phyloP scores from a whole-genome alignment of 345 rosid genomes.

The Excoecaria cochinchinensis region DNA sequence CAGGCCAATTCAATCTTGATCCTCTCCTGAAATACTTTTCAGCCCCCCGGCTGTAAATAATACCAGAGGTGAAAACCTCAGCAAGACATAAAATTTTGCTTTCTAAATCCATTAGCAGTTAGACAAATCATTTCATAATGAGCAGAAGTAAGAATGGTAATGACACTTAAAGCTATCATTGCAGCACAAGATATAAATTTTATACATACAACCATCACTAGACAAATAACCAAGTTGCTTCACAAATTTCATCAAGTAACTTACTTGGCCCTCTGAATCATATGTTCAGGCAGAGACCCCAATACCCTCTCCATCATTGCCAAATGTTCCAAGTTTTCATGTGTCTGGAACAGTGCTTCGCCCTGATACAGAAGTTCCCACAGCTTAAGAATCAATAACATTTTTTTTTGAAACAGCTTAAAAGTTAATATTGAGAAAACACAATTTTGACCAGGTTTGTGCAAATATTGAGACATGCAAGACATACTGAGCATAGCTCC shows the following conservation, averaged over 20 bases:
- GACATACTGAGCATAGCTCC: constrained; percentile 24
- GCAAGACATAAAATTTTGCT: background rate
- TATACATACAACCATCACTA: background rate
- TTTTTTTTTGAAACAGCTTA: no score
- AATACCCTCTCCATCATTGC: constrained; percentile 37
- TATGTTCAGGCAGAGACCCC: constrained; percentile 42
- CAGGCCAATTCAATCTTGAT: constrained; percentile 74
- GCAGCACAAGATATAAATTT: background rate
- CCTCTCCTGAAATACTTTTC: constrained; percentile 74
- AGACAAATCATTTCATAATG: background rate
- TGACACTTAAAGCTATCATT: background rate
- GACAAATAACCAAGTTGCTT: background rate
- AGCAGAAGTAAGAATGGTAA: background rate
- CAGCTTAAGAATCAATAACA: background rate
- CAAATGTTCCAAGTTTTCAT: constrained; percentile 30
- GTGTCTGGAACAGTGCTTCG: constrained; percentile 27
- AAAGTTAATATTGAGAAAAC: background rate
- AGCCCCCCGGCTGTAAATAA: constrained; percentile 51
- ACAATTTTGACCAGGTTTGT: constrained; percentile 5
- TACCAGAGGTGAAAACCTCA: constrained; percentile 6
- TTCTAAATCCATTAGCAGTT: background rate
- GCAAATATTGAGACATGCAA: background rate
- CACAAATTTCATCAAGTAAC: background rate
- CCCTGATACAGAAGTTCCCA: constrained; percentile 11
- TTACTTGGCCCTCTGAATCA: constrained; percentile 56